Evolutionary conservation across 805 yeast genomes (phyloP).

Genomic region (Priceomyces haplophilus): DNA sequence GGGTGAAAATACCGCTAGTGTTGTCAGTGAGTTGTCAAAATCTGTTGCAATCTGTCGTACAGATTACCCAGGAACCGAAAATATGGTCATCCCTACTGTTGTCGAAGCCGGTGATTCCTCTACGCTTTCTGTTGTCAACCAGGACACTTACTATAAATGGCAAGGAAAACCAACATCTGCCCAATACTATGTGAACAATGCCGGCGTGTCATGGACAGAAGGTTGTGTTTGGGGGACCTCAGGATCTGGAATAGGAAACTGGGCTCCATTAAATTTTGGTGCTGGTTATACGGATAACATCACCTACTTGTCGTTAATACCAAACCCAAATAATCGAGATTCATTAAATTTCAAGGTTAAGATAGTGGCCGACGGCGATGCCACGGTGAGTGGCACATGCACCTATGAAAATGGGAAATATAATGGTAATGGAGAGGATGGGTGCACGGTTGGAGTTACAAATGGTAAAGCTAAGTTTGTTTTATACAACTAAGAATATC

Average conservation of each 20-base stretch:
- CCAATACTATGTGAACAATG: slow-evolving; percentile 96
- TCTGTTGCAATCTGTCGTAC: slow-evolving; percentile 93
- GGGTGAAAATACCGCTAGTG: slow-evolving; percentile 72
- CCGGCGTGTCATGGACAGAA: slow-evolving; percentile 81
- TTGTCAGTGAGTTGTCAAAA: slow-evolving; percentile 58
- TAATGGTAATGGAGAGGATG: slow-evolving; percentile 64
- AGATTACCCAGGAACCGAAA: slow-evolving; percentile 98
- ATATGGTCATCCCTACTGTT: slow-evolving; percentile 93
- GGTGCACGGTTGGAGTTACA: slow-evolving; percentile 72
- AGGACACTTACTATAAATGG: slow-evolving; percentile 78
- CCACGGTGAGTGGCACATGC: slow-evolving; percentile 64
- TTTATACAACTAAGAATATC: slow-evolving; percentile 31
- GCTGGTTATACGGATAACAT: slow-evolving; percentile 72
- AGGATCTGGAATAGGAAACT: slow-evolving; percentile 86
- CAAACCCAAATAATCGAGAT: slow-evolving; percentile 83
- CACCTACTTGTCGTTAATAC: slow-evolving; percentile 85
- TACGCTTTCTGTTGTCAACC: slow-evolving; percentile 78
- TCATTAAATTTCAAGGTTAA: slow-evolving; percentile 57
- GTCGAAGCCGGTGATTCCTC: slow-evolving; percentile 63
- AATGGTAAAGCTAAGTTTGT: slow-evolving; percentile 62
- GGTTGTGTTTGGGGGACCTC: slow-evolving; percentile 93
- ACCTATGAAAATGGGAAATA: slow-evolving; percentile 74
- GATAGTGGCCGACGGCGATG: slow-evolving; percentile 65
- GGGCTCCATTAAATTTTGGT: slow-evolving; percentile 97
- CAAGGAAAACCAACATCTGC: slow-evolving; percentile 79